A percentile compares a stretch with the other conserved stretches of the same genome.
Evolutionary conservation across 2,329 filamentous ascomycete genomes (phyloP).

Genomic region (Penicillium sp.): DNA sequence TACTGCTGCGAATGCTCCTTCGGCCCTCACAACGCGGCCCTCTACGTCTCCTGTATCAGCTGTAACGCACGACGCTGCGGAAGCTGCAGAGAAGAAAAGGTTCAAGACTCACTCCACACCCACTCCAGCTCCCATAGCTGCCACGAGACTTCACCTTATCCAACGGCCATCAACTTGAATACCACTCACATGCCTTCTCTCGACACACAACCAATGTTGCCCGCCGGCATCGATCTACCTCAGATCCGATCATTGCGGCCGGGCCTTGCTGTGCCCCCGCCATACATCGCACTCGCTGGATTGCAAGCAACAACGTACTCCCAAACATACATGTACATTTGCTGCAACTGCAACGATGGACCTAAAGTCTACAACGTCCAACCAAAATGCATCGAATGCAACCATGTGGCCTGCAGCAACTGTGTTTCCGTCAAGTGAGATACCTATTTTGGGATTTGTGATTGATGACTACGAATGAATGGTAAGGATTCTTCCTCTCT

Average conservation of each 20-base stretch:
- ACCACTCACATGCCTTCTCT: constrained; percentile 1
- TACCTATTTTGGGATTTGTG: background rate
- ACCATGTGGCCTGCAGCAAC: constrained; percentile 30
- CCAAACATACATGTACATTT: constrained; percentile 35
- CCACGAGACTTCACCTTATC: constrained; percentile 19
- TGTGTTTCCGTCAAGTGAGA: constrained; percentile 35
- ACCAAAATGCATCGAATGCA: constrained; percentile 33
- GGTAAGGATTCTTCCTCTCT: constrained; percentile 6
- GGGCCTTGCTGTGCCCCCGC: background rate
- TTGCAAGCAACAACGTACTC: constrained; percentile 9
- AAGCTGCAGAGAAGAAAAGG: constrained; percentile 17
- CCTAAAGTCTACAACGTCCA: constrained; percentile 40
- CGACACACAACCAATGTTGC: constrained; percentile 8
- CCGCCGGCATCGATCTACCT: constrained; percentile 13
- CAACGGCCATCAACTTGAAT: constrained; percentile 10
- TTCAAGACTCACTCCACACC: background rate
- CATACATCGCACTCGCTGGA: background rate
- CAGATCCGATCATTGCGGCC: constrained; percentile 13
- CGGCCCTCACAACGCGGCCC: constrained; percentile 30
- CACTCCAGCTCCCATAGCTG: constrained; percentile 11
- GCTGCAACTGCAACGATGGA: constrained; percentile 41
- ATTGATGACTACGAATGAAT: constrained; percentile 7
- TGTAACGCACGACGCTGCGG: constrained; percentile 27
- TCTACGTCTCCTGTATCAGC: constrained; percentile 28
- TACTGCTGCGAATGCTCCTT: constrained; percentile 36